Evolutionary conservation across 78 protist species (phyloP).

Genomic region (Tieghemostelium lacteum): DNA sequence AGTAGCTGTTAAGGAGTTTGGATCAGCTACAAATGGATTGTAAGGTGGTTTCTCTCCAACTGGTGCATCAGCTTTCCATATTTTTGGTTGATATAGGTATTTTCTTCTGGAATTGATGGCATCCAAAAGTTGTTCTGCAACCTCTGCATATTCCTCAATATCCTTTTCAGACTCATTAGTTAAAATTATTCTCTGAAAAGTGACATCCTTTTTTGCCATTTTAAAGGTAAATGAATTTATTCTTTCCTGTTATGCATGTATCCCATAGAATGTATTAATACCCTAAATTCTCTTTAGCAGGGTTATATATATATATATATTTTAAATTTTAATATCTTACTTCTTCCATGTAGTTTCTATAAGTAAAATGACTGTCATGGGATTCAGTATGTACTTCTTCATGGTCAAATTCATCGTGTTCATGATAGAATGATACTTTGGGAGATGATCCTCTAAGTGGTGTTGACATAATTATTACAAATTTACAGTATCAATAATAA

Average conservation of each 20-base stretch:
- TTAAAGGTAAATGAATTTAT: conserved; percentile 64
- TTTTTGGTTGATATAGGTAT: conserved; percentile 66
- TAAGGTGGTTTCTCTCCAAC: conserved; percentile 66
- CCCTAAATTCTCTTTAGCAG: background rate
- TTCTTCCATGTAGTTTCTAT: conserved; percentile 70
- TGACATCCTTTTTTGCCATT: conserved; percentile 61
- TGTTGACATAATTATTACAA: conserved; percentile 40
- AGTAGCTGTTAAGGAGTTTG: background rate
- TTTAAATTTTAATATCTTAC: background rate
- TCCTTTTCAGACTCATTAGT: conserved; percentile 76
- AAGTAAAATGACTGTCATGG: conserved; percentile 37
- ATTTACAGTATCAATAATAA: background rate
- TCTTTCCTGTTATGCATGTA: conserved; percentile 42
- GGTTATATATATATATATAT: background rate
- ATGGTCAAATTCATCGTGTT: conserved; percentile 15
- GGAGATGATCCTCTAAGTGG: conserved; percentile 77
- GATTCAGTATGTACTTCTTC: conserved; percentile 3
- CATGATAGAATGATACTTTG: conserved; percentile 59
- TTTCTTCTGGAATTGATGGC: conserved; percentile 50
- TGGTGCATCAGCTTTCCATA: conserved; percentile 39
- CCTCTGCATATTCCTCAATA: conserved; percentile 74
- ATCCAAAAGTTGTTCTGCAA: conserved; percentile 54
- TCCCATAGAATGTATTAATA: too few relatives aligned
- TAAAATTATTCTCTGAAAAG: conserved; percentile 68
- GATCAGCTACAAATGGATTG: conserved; percentile 27